Conservation (phyloP, 1,284 basidiomycete species). For the Rhodofomes roseus region DNA sequence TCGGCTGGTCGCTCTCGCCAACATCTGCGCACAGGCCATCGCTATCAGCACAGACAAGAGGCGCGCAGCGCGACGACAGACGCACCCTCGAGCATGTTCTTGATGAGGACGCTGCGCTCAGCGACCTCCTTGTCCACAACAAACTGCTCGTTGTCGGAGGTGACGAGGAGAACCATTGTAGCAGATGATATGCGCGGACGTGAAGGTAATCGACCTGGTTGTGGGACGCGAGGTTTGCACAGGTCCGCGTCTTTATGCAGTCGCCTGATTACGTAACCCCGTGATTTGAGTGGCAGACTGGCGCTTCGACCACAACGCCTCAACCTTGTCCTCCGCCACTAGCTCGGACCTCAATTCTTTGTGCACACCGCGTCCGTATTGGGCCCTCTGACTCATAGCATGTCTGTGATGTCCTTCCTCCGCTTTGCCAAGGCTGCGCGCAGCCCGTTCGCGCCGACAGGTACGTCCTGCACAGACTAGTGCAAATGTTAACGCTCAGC, state of each 20-base stretch:
- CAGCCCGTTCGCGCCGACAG: background rate
- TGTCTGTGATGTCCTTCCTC: background rate
- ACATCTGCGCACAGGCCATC: constrained; percentile 59
- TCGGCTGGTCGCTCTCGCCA: constrained; percentile 88
- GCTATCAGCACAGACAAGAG: constrained; percentile 6
- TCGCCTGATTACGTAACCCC: background rate
- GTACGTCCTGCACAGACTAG: constrained; percentile 23
- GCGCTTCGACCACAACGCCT: background rate
- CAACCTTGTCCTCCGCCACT: background rate
- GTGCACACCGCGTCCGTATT: background rate
- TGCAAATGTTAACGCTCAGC: background rate
- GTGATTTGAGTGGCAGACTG: background rate
- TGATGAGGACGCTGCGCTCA: constrained; percentile 94
- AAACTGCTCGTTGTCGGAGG: constrained; percentile 96
- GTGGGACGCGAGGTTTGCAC: constrained; percentile 9
- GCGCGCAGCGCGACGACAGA: background rate
- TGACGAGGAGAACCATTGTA: constrained; percentile 77
- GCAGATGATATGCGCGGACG: background rate
- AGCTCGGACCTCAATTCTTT: no score
- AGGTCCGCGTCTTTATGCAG: constrained; percentile 3
- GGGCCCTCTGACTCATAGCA: background rate
- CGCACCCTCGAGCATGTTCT: constrained; percentile 98
- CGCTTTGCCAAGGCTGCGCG: background rate
- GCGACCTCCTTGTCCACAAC: constrained; percentile 93
- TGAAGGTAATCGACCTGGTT: constrained; percentile 7